These are phyloP conservation scores for Arabis hirsuta DNA, from an alignment of 345 rosid genomes.

Conservation along the genomic window DNA sequence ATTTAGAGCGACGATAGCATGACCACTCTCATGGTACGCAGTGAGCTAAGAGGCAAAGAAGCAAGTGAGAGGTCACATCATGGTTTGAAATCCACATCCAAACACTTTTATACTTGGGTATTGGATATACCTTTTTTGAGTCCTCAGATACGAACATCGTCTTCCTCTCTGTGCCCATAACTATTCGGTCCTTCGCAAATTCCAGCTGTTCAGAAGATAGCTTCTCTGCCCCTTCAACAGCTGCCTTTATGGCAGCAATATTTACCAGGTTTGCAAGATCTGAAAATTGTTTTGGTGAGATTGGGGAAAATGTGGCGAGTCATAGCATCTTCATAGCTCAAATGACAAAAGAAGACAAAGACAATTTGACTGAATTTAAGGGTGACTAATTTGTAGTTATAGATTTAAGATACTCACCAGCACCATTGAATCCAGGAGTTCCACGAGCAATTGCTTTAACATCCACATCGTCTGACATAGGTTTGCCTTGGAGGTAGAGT, in stretches of 20 bases:
- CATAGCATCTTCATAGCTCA: conserved; percentile 14
- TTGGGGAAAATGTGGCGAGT: conserved; percentile 9
- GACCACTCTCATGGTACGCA: conserved; percentile 99
- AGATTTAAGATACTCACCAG: conserved; percentile 60
- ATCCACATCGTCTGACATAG: conserved; percentile 85
- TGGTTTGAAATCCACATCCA: background rate
- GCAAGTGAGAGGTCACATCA: conserved; percentile 22
- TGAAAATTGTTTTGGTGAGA: conserved; percentile 38
- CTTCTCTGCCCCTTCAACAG: conserved; percentile 93
- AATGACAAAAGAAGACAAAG: conserved; percentile 8
- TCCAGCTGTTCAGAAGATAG: conserved; percentile 75
- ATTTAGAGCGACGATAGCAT: conserved; percentile 92
- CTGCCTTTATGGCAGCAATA: conserved; percentile 98
- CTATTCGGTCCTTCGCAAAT: conserved; percentile 90
- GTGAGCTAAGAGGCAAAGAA: conserved; percentile 66
- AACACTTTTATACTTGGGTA: background rate
- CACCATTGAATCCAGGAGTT: conserved; percentile 99
- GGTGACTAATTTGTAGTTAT: conserved; percentile 4
- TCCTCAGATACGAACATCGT: conserved; percentile 97
- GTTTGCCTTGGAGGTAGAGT: conserved; percentile 93
- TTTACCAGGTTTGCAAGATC: conserved; percentile 98
- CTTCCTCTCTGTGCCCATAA: conserved; percentile 98
- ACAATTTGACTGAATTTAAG: conserved; percentile 4
- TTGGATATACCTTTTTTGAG: conserved; percentile 78
- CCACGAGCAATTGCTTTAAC: conserved; percentile 95